These are phyloP conservation scores for Gnomoniopsis sp. DNA, from an alignment of 2,329 filamentous ascomycete genomes.

Conservation along the genomic window DNA sequence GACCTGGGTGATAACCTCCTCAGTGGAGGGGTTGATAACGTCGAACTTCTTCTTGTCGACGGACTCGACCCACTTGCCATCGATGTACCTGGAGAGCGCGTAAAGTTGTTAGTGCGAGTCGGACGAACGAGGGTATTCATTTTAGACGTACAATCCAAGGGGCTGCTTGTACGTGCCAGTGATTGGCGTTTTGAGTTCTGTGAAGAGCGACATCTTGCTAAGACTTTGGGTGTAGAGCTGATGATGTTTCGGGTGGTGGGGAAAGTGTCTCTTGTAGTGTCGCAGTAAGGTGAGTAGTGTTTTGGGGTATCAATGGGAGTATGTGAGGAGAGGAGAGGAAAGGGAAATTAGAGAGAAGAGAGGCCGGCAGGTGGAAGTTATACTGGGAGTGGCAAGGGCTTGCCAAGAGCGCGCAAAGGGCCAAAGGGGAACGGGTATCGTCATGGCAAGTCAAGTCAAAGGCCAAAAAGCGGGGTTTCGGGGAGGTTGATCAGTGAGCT, in stretches of 20 bases:
- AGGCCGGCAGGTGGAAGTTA: conserved; percentile 2
- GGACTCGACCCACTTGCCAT: conserved; percentile 83
- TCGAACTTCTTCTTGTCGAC: conserved; percentile 89
- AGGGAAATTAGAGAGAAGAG: neutral
- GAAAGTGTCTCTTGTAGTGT: neutral
- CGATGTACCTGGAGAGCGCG: conserved; percentile 66
- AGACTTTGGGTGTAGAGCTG: neutral
- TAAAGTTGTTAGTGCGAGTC: conserved; percentile 21
- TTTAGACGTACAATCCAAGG: conserved; percentile 54
- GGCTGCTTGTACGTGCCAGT: conserved; percentile 59
- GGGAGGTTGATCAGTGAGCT: too few species aligned
- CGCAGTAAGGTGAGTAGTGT: neutral
- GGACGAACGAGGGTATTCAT: neutral
- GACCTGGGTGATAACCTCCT: conserved; percentile 80
- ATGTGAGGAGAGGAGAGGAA: neutral
- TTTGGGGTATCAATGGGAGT: conserved; percentile 9
- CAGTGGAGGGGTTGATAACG: conserved; percentile 82
- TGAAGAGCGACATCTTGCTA: conserved; percentile 31
- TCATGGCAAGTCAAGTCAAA: conserved; percentile 6
- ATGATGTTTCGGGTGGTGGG: neutral
- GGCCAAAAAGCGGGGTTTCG: conserved; percentile 14
- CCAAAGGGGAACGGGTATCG: too few species aligned
- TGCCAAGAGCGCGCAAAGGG: conserved; percentile 4
- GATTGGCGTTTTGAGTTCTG: conserved; percentile 65
- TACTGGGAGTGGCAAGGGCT: conserved; percentile 9